A percentile compares a stretch with the other conserved stretches of the same genome.
Evolutionary conservation across 2,329 filamentous ascomycete genomes (phyloP).

Genomic region (Pseudohalonectria lignicola): DNA sequence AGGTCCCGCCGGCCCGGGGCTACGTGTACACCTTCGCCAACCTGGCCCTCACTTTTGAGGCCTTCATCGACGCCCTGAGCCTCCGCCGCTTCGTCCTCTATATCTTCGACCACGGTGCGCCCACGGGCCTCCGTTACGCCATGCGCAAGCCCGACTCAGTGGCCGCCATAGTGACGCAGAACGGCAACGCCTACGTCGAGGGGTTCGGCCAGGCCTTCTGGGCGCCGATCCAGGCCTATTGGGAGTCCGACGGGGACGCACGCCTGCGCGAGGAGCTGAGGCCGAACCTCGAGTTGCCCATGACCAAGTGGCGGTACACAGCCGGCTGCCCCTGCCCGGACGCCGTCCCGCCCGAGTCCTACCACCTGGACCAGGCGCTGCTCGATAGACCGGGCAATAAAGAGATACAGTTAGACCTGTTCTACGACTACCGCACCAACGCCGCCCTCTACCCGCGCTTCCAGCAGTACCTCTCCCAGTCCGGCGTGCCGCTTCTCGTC

Average conservation of each 20-base stretch:
- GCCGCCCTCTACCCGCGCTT: slow-evolving; percentile 40
- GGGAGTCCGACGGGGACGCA: slow-evolving; percentile 18
- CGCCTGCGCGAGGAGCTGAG: slow-evolving; percentile 24
- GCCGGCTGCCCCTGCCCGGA: neutral
- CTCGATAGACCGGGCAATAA: slow-evolving; percentile 35
- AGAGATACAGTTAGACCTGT: slow-evolving; percentile 43
- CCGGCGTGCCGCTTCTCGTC: slow-evolving; percentile 40
- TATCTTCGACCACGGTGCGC: slow-evolving; percentile 54
- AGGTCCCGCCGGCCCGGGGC: slow-evolving; percentile 22
- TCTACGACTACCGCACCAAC: slow-evolving; percentile 47
- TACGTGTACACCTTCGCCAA: slow-evolving; percentile 45
- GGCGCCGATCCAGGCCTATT: slow-evolving; percentile 32
- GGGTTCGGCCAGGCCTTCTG: slow-evolving; percentile 40
- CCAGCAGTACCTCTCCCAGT: slow-evolving; percentile 40
- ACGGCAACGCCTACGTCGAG: slow-evolving; percentile 49
- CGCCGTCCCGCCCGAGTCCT: slow-evolving; percentile 30
- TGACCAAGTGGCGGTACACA: slow-evolving; percentile 28
- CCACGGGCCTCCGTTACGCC: slow-evolving; percentile 41
- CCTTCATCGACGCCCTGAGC: slow-evolving; percentile 34
- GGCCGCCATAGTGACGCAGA: slow-evolving; percentile 44
- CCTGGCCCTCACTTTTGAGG: slow-evolving; percentile 32
- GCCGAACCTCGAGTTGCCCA: slow-evolving; percentile 21
- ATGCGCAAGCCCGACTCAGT: slow-evolving; percentile 34
- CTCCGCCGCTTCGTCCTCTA: slow-evolving; percentile 41
- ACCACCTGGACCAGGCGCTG: slow-evolving; percentile 38